Conservation (phyloP, 139 green algal genomes). For the Trebouxia sp. region DNA sequence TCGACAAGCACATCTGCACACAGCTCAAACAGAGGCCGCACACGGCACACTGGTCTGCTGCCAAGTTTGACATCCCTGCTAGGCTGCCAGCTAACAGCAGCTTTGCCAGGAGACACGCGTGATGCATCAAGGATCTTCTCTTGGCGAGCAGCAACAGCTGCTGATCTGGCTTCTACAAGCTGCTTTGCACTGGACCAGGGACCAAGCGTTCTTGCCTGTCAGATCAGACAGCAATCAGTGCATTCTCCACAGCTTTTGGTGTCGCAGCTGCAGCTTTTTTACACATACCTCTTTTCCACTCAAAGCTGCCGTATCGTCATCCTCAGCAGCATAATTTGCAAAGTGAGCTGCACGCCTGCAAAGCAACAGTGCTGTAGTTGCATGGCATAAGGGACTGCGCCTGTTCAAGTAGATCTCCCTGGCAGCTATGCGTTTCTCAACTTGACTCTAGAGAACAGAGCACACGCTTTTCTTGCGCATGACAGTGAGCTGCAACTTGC, state of each 20-base stretch:
- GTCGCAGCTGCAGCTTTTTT: background rate
- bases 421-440: no score
- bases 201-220: conserved; percentile 63
- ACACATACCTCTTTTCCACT: conserved; percentile 49
- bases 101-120: background rate
- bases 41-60: conserved; percentile 7
- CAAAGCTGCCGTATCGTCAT: conserved; percentile 33
- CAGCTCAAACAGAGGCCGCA: conserved; percentile 41
- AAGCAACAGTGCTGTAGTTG: no score
- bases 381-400: no score
- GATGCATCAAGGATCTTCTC: conserved; percentile 44
- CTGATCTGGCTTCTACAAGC: conserved; percentile 60
- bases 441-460: no score
- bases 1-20: conserved; percentile 51
- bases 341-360: conserved; percentile 66
- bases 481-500: no score
- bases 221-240: background rate
- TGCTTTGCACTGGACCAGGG: conserved; percentile 64
- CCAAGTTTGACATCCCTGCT: conserved; percentile 42
- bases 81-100: conserved; percentile 45
- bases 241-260: background rate
- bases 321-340: conserved; percentile 50
- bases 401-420: no score
- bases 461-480: no score
- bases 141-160: conserved; percentile 50